Evolutionary conservation across 257 asterid species (phyloP), one percentile per base, ranked within the genome.

Genomic region (Ilex asprella): DNA sequence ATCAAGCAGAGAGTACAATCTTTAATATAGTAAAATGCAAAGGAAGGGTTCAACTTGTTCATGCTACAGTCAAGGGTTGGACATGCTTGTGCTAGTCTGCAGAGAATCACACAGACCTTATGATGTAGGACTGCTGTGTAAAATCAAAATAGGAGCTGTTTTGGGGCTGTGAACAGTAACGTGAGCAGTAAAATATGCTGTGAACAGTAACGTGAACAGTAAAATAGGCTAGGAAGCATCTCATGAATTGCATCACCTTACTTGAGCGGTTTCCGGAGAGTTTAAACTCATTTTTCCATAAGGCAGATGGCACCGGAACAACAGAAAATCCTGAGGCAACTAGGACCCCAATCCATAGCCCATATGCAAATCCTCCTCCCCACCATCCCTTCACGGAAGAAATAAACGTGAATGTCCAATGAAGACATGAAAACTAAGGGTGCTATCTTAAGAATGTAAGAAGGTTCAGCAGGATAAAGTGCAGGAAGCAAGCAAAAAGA

Each of bases 311-410:
- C 72, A 89, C 89, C 5, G 95, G 97, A 73, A 82, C 83, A 44
- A 89, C 95, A 55, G 85, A 76, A 77, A 82, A 84, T 59, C 97
- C 97, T 2, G 91, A 89, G 57, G 97, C 89, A 62, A 86, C 95
- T 67, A 78, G 67, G 73, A 78, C 68, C 52, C 97, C 97, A 62
- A 89, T 87, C 95, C 97, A 89, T 30, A 86, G 61, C 58, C 97
- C 95, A 61, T 89, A 86, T 58, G 89, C 95, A 67, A 84, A 89
- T 81, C 97, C 97, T 30, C 94, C 89, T 61, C 91, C 76, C 94
- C 95, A 86, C 97, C 97, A 86, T 64, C 95, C 97, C 97, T 86
- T n/a, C 50, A 73, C 68, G 59, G 63, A 50, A 67, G 53, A 64
- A 72, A 66, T 15, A 61, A 44, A 30, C 39, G 16, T 30, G 44